Conservation (phyloP, 2,329 filamentous ascomycete species). For the Plectosphaerella cucumerina region DNA sequence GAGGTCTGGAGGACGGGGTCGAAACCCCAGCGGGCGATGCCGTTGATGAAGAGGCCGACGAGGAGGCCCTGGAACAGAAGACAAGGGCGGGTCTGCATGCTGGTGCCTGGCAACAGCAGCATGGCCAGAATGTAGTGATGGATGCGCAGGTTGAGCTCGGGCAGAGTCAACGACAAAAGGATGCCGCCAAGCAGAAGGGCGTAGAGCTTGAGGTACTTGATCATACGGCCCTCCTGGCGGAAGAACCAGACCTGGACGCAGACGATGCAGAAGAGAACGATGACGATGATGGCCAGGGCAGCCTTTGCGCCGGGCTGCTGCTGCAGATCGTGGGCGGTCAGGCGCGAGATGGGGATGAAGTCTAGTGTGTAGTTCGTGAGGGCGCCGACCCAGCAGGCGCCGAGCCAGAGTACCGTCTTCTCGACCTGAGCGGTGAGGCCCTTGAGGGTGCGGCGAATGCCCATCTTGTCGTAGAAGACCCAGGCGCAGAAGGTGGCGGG, state of each 20-base stretch:
- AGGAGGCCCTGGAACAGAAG: constrained; percentile 87
- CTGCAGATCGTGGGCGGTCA: constrained; percentile 85
- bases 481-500: constrained; percentile 84
- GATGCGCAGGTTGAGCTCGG: constrained; percentile 77
- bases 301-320: constrained; percentile 86
- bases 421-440: constrained; percentile 80
- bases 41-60: constrained; percentile 89
- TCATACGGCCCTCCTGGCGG: constrained; percentile 76
- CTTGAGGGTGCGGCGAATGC: constrained; percentile 64
- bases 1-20: constrained; percentile 84
- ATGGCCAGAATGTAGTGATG: constrained; percentile 94
- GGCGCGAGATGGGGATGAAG: constrained; percentile 85
- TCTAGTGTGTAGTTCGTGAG: constrained; percentile 95
- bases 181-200: constrained; percentile 63
- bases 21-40: constrained; percentile 91
- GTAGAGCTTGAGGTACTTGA: constrained; percentile 75
- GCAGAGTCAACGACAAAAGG: constrained; percentile 66
- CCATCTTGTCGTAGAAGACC: constrained; percentile 78
- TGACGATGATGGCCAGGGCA: constrained; percentile 74
- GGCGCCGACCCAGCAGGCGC: constrained; percentile 84
- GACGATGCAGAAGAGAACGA: constrained; percentile 64
- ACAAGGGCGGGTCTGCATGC: constrained; percentile 79
- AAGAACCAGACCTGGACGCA: constrained; percentile 80
- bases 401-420: constrained; percentile 87
- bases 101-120: constrained; percentile 81